These are phyloP conservation scores for Sclerotinia glacialis DNA, from an alignment of 2,329 filamentous ascomycete species.

Conservation along the genomic window DNA sequence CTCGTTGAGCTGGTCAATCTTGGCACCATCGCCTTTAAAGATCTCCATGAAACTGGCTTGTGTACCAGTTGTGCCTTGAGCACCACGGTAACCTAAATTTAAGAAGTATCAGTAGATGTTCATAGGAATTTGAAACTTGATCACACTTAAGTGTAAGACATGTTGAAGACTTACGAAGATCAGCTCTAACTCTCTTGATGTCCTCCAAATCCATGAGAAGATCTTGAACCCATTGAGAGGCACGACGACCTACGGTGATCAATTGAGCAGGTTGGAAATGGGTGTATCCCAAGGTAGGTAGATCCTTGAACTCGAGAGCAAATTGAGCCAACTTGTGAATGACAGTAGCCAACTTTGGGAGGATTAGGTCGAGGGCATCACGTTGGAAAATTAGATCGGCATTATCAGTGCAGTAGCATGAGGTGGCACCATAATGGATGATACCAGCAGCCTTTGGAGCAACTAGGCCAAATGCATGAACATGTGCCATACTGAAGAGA, in stretches of 20 bases:
- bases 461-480: conserved; percentile 70
- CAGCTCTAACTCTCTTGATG: conserved; percentile 65
- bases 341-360: conserved; percentile 75
- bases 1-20: conserved; percentile 55
- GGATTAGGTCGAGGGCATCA: conserved; percentile 71
- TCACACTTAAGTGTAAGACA: neutral
- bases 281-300: conserved; percentile 74
- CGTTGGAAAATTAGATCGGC: conserved; percentile 68
- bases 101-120: neutral
- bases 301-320: conserved; percentile 67
- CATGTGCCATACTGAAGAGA: conserved; percentile 42
- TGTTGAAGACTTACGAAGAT: conserved; percentile 34
- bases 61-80: conserved; percentile 55
- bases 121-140: neutral
- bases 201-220: conserved; percentile 72
- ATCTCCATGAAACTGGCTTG: conserved; percentile 42
- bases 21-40: conserved; percentile 50
- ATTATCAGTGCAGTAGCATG: conserved; percentile 53
- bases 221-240: conserved; percentile 71
- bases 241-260: conserved; percentile 42
- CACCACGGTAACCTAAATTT: conserved; percentile 59
- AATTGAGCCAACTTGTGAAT: conserved; percentile 72
- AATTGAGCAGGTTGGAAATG: conserved; percentile 62
- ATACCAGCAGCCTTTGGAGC: conserved; percentile 78
- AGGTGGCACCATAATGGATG: conserved; percentile 65